Evolutionary conservation across 352 stramenopile species (phyloP).

Genomic region (Pythium rhizo-oryzae): DNA sequence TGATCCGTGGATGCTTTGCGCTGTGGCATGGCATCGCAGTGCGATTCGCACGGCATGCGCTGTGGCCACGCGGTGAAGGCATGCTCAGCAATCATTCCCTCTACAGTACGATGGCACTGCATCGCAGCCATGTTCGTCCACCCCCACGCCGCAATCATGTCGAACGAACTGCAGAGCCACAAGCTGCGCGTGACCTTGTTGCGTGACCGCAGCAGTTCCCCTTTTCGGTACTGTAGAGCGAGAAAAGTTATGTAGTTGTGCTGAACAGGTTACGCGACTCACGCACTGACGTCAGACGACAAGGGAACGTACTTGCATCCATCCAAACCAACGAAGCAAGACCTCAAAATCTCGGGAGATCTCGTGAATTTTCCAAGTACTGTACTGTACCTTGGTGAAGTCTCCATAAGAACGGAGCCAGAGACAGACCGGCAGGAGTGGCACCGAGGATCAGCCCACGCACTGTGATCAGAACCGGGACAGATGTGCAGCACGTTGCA

Average conservation of each 20-base stretch:
- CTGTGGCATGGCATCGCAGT: no score
- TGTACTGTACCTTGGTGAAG: not conserved
- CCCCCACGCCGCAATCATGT: no score
- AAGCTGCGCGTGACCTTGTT: not conserved
- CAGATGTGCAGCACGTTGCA: not conserved
- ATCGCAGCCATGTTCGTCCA: no score
- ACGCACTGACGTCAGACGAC: not conserved
- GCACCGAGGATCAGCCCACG: constrained; percentile 17
- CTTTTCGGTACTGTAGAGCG: not conserved
- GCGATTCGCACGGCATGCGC: not conserved
- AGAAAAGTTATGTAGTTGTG: not conserved
- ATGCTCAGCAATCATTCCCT: constrained; percentile 1
- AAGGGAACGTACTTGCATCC: not conserved
- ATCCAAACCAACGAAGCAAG: not conserved
- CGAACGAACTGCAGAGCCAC: not conserved
- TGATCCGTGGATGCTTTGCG: no score
- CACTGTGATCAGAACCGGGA: constrained; percentile 17
- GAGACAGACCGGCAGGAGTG: constrained; percentile 28
- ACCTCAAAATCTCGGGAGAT: not conserved
- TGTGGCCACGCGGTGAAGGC: not conserved
- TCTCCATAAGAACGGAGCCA: constrained; percentile 12
- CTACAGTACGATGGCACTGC: no score
- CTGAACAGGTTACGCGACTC: not conserved
- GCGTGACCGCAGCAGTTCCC: no score
- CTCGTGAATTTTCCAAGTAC: not conserved